Conservation (phyloP, 345 rosid species). For the Turnera subulata region DNA sequence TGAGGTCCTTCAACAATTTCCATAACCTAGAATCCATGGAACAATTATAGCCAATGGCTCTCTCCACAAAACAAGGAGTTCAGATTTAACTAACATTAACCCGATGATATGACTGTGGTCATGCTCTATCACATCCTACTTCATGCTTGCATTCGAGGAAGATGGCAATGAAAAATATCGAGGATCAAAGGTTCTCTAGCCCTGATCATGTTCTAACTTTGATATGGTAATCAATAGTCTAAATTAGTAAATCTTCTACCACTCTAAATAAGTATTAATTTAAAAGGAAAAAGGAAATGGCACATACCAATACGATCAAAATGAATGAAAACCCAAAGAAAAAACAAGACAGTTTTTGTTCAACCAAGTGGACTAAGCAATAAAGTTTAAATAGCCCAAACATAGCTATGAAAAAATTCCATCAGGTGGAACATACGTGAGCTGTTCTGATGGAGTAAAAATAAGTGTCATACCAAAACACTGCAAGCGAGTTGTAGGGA, state of each 20-base stretch:
- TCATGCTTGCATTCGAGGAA: not conserved
- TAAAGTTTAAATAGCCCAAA: not conserved
- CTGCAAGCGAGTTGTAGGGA: slow-evolving; percentile 96
- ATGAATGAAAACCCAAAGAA: not conserved
- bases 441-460: not conserved
- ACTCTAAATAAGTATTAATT: too few species aligned
- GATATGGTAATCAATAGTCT: too few species aligned
- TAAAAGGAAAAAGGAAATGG: not conserved
- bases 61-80: slow-evolving; percentile 2
- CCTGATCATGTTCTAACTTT: not conserved
- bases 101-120: not conserved
- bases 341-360: not conserved
- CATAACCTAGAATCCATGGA: not conserved
- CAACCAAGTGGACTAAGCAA: not conserved
- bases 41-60: not conserved
- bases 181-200: not conserved
- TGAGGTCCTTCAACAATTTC: not conserved
- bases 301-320: not conserved
- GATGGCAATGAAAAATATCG: not conserved
- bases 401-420: not conserved
- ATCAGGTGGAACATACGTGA: not conserved
- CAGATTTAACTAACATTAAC: too few species aligned
- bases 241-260: too few species aligned
- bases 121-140: not conserved
- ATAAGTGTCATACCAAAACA: slow-evolving; percentile 61